These are phyloP conservation scores for Camelina laxa DNA, from an alignment of 345 rosid genomes.

Conservation along the genomic window DNA sequence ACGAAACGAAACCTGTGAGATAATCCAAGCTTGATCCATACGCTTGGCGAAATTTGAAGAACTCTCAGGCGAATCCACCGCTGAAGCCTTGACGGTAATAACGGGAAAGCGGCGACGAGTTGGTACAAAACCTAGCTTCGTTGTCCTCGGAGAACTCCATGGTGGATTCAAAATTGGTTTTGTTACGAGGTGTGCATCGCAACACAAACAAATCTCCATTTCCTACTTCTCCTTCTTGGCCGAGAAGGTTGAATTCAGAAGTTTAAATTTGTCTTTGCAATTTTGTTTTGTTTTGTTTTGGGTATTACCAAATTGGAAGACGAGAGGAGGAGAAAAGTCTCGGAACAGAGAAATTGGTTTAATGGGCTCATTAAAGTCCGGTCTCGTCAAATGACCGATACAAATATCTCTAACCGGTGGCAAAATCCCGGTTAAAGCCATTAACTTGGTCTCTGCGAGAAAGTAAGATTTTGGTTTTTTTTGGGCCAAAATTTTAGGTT, in stretches of 20 bases:
- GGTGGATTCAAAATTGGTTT: conserved; percentile 35
- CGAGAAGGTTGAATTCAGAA: conserved; percentile 5
- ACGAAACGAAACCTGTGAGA: conserved; percentile 72
- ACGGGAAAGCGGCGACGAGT: conserved; percentile 38
- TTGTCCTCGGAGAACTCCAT: conserved; percentile 28
- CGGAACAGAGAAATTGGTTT: neutral
- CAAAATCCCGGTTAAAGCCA: too few species aligned
- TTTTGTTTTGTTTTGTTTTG: neutral
- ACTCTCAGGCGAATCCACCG: conserved; percentile 71
- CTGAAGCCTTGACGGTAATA: conserved; percentile 56
- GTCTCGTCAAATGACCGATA: neutral
- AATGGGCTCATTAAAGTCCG: neutral
- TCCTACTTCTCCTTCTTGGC: conserved; percentile 8
- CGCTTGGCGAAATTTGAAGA: conserved; percentile 80
- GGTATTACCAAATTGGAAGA: conserved; percentile 19
- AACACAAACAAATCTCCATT: conserved; percentile 49
- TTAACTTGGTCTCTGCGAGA: too few species aligned
- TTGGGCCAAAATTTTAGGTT: too few species aligned
- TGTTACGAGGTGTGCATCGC: conserved; percentile 33
- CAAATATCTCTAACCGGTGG: neutral
- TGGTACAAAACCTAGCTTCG: conserved; percentile 31
- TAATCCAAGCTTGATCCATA: conserved; percentile 86
- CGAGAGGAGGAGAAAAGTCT: neutral
- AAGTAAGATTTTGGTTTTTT: too few species aligned
- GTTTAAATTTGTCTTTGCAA: conserved; percentile 1